These are phyloP conservation scores for Phaseolus lunatus DNA, from an alignment of 306 rosid genomes.

Conservation along the genomic window DNA sequence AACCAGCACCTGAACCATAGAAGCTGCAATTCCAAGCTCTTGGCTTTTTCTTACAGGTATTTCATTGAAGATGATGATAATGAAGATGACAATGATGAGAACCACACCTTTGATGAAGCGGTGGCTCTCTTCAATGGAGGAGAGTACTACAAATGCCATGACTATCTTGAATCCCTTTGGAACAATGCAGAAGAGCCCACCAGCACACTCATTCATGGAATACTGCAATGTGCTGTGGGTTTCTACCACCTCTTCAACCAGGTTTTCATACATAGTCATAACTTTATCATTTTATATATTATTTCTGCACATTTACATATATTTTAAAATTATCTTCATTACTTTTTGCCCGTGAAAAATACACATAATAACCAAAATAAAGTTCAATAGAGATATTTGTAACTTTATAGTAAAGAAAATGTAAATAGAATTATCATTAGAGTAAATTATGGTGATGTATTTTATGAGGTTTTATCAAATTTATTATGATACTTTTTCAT, in stretches of 20 bases:
- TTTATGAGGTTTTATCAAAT: too few relatives aligned
- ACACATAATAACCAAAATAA: not conserved
- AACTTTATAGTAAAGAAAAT: not conserved
- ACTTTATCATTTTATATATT: not conserved
- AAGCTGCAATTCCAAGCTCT: conserved; percentile 36
- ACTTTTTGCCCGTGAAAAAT: not conserved
- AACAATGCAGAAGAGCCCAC: conserved; percentile 77
- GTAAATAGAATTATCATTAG: not conserved
- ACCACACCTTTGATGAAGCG: conserved; percentile 68
- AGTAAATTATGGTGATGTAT: not conserved
- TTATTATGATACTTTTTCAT: too few relatives aligned
- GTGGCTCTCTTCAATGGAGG: conserved; percentile 66
- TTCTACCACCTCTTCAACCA: conserved; percentile 87
- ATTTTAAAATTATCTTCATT: not conserved
- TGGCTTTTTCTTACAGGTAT: conserved; percentile 44
- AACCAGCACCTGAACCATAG: conserved; percentile 34
- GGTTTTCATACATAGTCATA: conserved; percentile 48
- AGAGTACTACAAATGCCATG: conserved; percentile 87
- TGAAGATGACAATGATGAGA: conserved; percentile 28
- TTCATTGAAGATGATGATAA: conserved; percentile 43
- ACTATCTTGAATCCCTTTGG: conserved; percentile 83
- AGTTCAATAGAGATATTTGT: not conserved
- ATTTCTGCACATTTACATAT: not conserved
- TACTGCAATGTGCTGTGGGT: conserved; percentile 92
- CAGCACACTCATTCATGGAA: conserved; percentile 86